phyloP scores from a whole-genome alignment of 1,284 basidiomycete species.

The Acaromyces ingoldii region DNA sequence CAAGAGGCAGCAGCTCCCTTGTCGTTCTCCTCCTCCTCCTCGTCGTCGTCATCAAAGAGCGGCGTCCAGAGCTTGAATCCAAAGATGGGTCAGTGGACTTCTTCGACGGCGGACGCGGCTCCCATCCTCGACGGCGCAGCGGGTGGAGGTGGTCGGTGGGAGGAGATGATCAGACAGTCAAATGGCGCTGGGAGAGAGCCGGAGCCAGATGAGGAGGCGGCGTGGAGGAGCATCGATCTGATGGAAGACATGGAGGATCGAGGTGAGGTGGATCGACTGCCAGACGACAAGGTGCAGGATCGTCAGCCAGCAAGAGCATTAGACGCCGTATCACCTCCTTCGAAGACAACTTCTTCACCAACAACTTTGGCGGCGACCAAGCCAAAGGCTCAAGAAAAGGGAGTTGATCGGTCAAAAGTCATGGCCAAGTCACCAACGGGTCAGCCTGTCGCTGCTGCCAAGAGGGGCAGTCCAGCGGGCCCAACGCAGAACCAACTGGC shows the following conservation, averaged over 20 bases:
- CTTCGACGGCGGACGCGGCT: background rate
- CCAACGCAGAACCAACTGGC: background rate
- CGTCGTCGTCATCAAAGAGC: background rate
- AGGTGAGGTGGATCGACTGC: slow-evolving; percentile 2
- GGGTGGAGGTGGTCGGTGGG: slow-evolving; percentile 3
- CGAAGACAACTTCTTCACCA: background rate
- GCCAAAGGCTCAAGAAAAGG: background rate
- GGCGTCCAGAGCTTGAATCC: too few relatives aligned
- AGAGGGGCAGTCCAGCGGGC: too few relatives aligned
- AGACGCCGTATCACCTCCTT: background rate
- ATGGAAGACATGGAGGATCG: slow-evolving; percentile 5
- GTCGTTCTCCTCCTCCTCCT: too few relatives aligned
- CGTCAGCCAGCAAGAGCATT: background rate
- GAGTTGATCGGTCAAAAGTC: too few relatives aligned
- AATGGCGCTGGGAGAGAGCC: too few relatives aligned
- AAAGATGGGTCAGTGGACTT: too few relatives aligned
- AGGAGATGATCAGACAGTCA: background rate
- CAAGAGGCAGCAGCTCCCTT: background rate
- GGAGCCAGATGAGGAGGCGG: slow-evolving; percentile 2
- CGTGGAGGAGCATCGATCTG: slow-evolving; percentile 1
- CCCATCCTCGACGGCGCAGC: background rate
- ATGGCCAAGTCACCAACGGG: too few relatives aligned
- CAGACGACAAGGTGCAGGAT: background rate
- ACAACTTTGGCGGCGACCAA: background rate
- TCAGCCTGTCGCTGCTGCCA: too few relatives aligned